A percentile compares a stretch with the other conserved stretches of the same genome.
These are phyloP conservation scores for Verticillium albo-atrum DNA, from an alignment of 2,329 filamentous ascomycete species.

Conservation along the genomic window DNA sequence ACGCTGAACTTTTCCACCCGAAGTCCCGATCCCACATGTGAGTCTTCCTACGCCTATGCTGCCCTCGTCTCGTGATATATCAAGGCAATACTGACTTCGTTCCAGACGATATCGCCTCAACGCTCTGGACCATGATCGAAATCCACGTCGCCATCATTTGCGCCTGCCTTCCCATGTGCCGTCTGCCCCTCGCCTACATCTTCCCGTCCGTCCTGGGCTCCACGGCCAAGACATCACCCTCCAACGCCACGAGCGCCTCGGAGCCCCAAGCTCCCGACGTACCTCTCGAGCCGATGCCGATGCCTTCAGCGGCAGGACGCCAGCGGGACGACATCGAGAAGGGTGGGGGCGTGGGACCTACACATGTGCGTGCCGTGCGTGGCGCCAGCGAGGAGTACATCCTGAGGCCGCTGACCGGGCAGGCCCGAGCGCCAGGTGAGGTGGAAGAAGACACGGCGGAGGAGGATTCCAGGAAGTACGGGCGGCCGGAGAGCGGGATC, in stretches of 20 bases:
- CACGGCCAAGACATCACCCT: conserved; percentile 5
- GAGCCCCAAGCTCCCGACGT: neutral
- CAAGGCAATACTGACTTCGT: neutral
- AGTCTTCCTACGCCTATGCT: conserved; percentile 1
- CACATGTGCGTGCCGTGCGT: conserved; percentile 19
- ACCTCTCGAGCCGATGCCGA: conserved; percentile 8
- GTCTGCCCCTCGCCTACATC: conserved; percentile 28
- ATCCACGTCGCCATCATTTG: conserved; percentile 34
- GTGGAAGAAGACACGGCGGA: neutral
- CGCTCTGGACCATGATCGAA: conserved; percentile 34
- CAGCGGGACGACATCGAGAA: conserved; percentile 20
- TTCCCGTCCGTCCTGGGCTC: conserved; percentile 27
- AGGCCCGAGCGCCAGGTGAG: no score
- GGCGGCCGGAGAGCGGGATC: conserved; percentile 18
- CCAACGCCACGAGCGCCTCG: conserved; percentile 4
- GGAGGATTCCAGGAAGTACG: conserved; percentile 3
- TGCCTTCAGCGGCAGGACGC: no score
- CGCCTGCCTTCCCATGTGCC: conserved; percentile 34
- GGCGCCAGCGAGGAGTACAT: conserved; percentile 30
- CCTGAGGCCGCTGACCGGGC: conserved; percentile 16
- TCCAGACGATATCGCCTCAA: conserved; percentile 28
- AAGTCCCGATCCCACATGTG: conserved; percentile 31
- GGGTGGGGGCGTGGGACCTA: conserved; percentile 18
- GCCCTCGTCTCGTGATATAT: neutral
- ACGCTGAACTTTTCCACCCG: conserved; percentile 33